These are phyloP conservation scores for Ophiosphaerella herpotricha DNA, from an alignment of 2,329 filamentous ascomycete genomes.

Conservation along the genomic window DNA sequence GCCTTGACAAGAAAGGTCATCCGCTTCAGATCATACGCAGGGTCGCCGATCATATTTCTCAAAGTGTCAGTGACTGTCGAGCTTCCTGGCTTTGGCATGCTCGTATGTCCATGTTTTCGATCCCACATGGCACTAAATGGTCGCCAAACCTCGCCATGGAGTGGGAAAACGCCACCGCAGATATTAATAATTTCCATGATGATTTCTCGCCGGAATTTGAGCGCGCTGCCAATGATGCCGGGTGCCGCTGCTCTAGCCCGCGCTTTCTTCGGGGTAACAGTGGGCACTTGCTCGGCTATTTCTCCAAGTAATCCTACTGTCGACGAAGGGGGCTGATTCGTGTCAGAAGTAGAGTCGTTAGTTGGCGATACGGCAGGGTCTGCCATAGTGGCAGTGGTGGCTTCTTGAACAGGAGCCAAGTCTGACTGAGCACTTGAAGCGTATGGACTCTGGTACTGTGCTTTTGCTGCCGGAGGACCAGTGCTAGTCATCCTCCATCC, in stretches of 20 bases:
- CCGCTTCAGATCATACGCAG: conserved; percentile 55
- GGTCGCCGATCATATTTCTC: conserved; percentile 54
- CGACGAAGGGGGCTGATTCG: conserved; percentile 4
- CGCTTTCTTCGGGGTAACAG: conserved; percentile 7
- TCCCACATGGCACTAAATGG: conserved; percentile 61
- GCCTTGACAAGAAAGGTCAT: conserved; percentile 41
- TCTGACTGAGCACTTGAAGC: conserved; percentile 4
- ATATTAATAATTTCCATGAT: conserved; percentile 60
- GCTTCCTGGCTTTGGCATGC: conserved; percentile 54
- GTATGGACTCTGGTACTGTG: conserved; percentile 27
- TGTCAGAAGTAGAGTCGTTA: background rate
- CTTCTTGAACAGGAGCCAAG: background rate
- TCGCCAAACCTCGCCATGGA: conserved; percentile 59
- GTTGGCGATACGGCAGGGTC: background rate
- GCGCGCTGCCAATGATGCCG: conserved; percentile 16
- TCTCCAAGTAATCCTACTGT: conserved; percentile 10
- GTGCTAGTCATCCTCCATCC: conserved; percentile 15
- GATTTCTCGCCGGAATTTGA: conserved; percentile 46
- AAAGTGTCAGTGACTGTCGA: conserved; percentile 58
- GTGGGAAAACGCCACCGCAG: conserved; percentile 61
- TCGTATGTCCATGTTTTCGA: conserved; percentile 41
- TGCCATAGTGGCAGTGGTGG: background rate
- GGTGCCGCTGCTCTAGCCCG: conserved; percentile 9
- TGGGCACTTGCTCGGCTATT: conserved; percentile 6
- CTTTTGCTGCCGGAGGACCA: background rate